phyloP scores from a whole-genome alignment of 257 asterid genomes.

The Solanum virginianum region DNA sequence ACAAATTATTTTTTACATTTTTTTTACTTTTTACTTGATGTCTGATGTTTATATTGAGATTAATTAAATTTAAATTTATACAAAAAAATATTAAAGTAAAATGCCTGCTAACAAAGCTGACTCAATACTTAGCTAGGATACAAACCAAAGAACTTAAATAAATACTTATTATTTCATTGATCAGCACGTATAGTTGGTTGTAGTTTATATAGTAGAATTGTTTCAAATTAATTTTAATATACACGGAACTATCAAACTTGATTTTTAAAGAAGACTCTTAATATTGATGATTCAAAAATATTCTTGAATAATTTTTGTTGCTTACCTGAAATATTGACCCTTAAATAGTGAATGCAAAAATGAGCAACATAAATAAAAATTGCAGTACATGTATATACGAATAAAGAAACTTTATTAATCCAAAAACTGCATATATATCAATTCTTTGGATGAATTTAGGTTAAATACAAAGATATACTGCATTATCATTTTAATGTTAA shows the following conservation, averaged over 20 bases:
- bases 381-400: not conserved
- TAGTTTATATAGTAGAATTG: not conserved
- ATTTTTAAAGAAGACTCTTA: not conserved
- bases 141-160: not conserved
- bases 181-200: not conserved
- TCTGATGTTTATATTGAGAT: not conserved
- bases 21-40: not conserved
- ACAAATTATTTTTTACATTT: not conserved
- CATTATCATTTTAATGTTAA: not conserved
- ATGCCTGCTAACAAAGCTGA: rapidly evolving
- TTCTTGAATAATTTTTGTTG: not conserved
- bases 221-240: not conserved
- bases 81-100: rapidly evolving
- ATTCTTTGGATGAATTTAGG: not conserved
- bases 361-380: not conserved
- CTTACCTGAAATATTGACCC: not conserved
- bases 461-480: not conserved
- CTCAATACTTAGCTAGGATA: not conserved
- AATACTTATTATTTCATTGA: not conserved
- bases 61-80: rapidly evolving
- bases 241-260: not conserved
- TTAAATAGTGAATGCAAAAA: not conserved
- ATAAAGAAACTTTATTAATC: not conserved
- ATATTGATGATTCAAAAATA: not conserved
- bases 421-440: not conserved